Evolutionary conservation across 2,329 filamentous ascomycete genomes (phyloP), one percentile per base, ranked within the genome.

Genomic region (Fusarium globosum): DNA sequence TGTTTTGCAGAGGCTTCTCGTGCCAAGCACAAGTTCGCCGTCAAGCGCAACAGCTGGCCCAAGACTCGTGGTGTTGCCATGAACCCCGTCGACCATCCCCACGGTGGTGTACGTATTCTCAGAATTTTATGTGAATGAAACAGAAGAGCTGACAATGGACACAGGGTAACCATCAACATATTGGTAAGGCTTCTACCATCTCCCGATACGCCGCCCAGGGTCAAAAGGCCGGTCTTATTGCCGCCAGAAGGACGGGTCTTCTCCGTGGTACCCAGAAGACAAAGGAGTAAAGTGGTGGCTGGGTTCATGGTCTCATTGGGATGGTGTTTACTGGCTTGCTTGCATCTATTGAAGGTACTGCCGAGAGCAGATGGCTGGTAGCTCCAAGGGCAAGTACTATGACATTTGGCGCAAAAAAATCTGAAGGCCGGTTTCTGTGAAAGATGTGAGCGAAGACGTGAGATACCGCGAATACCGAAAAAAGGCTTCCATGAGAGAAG

Each of bases 61-160:
- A 98, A 97, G 94, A 99, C 96, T 91, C 96, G 96, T 96, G 96
- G 96, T 98, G 96, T 99, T 93, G 96, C 96, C 88, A 99, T 99
- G 96, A 99, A 99, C 90, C 96, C 96, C 83, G 96, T 99, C 83
- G 96, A 99, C 89, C 96, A 99, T 92, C 94, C 94, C 87, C 94
- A 96, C 92, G 94, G 94, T 94, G 93, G 93, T 94, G 89, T 89
- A 89, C 81, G 88, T 90, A 80, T 65, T 56, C 55, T 53, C 63
- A 10, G 48, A 6, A 35, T 12, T 21, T 11, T 11, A 36, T 18
- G 45, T 69, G 65, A 43, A 6, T 7, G 42, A 45, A 66, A 39
- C 55, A 69, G 72, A 76, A 75, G 75, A 86, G 83, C 90, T 85
- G 81, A 74, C 63, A 52, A 45, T 64, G 69, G 69, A 56, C 83